Evolutionary conservation across 257 asterid genomes (phyloP).

Genomic region (Jacaranda mimosifolia): DNA sequence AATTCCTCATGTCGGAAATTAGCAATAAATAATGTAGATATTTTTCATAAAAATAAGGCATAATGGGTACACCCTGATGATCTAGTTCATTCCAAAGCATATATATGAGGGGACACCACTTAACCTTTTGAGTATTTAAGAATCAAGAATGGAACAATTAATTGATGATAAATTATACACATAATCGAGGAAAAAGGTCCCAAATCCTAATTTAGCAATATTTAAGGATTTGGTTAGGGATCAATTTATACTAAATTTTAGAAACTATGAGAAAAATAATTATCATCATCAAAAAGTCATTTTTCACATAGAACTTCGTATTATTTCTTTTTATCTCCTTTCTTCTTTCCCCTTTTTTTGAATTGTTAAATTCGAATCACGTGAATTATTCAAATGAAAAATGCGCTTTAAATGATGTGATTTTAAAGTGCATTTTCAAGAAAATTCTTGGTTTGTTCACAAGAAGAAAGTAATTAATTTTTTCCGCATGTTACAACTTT

Average conservation of each 20-base stretch:
- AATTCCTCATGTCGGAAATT: constrained; percentile 43
- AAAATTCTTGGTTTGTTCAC: constrained; percentile 19
- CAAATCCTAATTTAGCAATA: constrained; percentile 32
- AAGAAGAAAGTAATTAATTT: not conserved
- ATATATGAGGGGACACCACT: constrained; percentile 29
- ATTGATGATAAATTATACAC: not conserved
- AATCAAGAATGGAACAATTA: constrained; percentile 13
- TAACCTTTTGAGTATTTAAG: not conserved
- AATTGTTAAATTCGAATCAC: not conserved
- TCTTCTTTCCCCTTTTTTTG: not conserved
- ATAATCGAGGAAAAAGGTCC: constrained; percentile 2
- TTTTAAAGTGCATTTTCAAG: constrained; percentile 10
- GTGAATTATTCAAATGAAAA: constrained; percentile 24
- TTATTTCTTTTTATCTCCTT: not conserved
- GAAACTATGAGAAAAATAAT: not conserved
- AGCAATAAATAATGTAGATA: constrained; percentile 19
- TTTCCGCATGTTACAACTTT: not conserved
- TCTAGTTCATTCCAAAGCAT: constrained; percentile 17
- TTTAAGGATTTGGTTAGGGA: constrained; percentile 32
- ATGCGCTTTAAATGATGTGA: constrained; percentile 15
- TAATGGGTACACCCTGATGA: not conserved
- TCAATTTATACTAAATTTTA: constrained; percentile 7
- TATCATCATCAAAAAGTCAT: constrained; percentile 33
- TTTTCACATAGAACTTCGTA: constrained; percentile 12
- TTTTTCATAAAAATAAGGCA: not conserved